A percentile compares a stretch with the other conserved stretches of the same genome.
phyloP scores from a whole-genome alignment of 768 basidiomycete genomes.

The Crepidotus variabilis region DNA sequence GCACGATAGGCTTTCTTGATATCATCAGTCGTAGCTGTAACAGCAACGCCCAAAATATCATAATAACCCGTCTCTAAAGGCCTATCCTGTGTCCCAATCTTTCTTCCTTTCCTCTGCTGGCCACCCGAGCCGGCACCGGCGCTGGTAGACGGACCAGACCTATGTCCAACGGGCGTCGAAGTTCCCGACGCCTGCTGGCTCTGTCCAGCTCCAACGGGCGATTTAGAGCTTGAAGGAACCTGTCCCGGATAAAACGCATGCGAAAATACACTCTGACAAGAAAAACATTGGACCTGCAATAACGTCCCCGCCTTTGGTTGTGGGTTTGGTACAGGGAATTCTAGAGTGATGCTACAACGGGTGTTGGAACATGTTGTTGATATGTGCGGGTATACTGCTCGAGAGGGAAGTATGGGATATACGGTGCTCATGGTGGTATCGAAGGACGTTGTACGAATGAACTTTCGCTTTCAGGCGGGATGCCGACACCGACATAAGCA shows the following conservation, averaged over 20 bases:
- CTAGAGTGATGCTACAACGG: constrained; percentile 50
- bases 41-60: constrained; percentile 73
- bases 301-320: constrained; percentile 42
- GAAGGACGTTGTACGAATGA: too few species aligned
- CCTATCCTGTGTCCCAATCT: constrained; percentile 85
- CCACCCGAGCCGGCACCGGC: constrained; percentile 1
- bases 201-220: constrained; percentile 5
- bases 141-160: constrained; percentile 1
- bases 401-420: constrained; percentile 45
- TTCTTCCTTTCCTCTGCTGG: constrained; percentile 48
- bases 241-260: constrained; percentile 71
- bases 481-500: too few species aligned
- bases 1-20: constrained; percentile 89
- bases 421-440: constrained; percentile 11
- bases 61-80: constrained; percentile 92
- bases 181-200: background rate
- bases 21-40: constrained; percentile 76
- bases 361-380: constrained; percentile 52
- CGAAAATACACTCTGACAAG: constrained; percentile 55
- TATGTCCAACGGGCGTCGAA: too few species aligned
- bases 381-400: constrained; percentile 65
- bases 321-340: constrained; percentile 66
- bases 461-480: too few species aligned
- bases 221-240: constrained; percentile 30
- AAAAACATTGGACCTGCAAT: constrained; percentile 67